Evolutionary conservation across 345 rosid genomes (phyloP), one percentile per base, ranked within the genome.

Genomic region (Pistacia vera): DNA sequence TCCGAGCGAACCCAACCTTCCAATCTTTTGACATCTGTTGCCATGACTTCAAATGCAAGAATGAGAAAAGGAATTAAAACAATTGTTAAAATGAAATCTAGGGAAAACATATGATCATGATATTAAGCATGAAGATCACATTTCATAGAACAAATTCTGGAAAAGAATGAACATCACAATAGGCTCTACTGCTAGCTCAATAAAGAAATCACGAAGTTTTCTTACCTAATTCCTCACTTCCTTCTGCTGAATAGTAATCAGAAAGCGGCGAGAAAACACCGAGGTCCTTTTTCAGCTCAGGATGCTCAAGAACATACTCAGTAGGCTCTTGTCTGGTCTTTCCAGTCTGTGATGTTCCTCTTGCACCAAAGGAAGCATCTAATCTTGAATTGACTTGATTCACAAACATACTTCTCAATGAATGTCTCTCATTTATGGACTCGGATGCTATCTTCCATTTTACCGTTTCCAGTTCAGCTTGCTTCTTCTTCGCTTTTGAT

Each of bases 381-480:
- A 79, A 73, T 77, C 83, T 82, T 60, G 75, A 62, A 73, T 75
- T 84, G 72, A 86, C 64, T 68, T 94, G 95, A 30, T 72, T 82
- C 55, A 84, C 73, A 76, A 95, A 86, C 93, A 93, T 86, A 68
- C 86, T 88, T 86, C 93, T 84, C 71, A 96, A 81, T 22, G 99
- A 92, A 74, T 84, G 91, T 74, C 85, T 86, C 64, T 87, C 92
- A 1, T 88, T 88, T 80, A 88, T 91, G 41, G 90, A 81, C 77
- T 82, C 89, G 28, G 95, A 88, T 25, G 76, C 83, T 1, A 82
- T 73, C 77, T 83, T 89, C 93, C 88, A 81, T 78, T 80, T 90
- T 79, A 88, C 92, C 56, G 83, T 79, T 81, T 91, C 92, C 35
- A 90, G 73, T 70, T 90, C 98, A 64, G 94, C 92, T 83, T 91